Evolutionary conservation across 306 rosid species (phyloP).

Genomic region (Glycyrrhiza uralensis): DNA sequence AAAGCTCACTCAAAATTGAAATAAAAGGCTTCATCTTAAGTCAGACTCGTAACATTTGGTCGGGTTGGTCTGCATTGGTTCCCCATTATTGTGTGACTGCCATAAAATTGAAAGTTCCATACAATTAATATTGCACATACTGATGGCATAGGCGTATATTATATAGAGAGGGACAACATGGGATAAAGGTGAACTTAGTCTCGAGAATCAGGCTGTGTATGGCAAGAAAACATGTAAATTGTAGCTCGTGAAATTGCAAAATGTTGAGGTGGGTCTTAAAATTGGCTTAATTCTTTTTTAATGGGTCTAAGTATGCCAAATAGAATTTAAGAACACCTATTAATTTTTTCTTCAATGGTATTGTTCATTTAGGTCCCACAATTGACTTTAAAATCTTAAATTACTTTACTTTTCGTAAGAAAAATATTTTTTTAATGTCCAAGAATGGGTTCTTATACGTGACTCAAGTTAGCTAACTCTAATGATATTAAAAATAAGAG

Average conservation of each 20-base stretch:
- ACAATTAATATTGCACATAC: not conserved
- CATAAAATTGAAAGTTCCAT: not conserved
- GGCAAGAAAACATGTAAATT: conserved; percentile 76
- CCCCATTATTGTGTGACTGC: not conserved
- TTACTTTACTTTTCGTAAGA: too few relatives aligned
- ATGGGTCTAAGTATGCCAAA: conserved; percentile 20
- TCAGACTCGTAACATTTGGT: not conserved
- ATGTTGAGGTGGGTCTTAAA: conserved; percentile 50
- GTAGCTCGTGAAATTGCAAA: conserved; percentile 63
- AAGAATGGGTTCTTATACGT: too few relatives aligned
- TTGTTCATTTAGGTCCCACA: too few relatives aligned
- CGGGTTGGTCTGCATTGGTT: not conserved
- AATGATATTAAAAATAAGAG: not conserved
- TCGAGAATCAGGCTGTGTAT: conserved; percentile 66
- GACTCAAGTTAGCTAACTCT: too few relatives aligned
- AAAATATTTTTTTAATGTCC: too few relatives aligned
- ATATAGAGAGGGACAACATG: conserved; percentile 26
- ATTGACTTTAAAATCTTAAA: too few relatives aligned
- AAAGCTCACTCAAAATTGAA: conserved; percentile 25
- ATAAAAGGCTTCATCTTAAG: conserved; percentile 2
- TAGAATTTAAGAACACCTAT: conserved; percentile 74
- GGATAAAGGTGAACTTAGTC: conserved; percentile 46
- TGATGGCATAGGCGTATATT: too few relatives aligned
- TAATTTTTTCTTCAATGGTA: too few relatives aligned
- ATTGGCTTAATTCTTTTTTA: too few relatives aligned